A percentile compares a stretch with the other conserved stretches of the same genome.
Conservation (phyloP, 1,284 basidiomycete genomes). For the Heliocybe sulcata region DNA sequence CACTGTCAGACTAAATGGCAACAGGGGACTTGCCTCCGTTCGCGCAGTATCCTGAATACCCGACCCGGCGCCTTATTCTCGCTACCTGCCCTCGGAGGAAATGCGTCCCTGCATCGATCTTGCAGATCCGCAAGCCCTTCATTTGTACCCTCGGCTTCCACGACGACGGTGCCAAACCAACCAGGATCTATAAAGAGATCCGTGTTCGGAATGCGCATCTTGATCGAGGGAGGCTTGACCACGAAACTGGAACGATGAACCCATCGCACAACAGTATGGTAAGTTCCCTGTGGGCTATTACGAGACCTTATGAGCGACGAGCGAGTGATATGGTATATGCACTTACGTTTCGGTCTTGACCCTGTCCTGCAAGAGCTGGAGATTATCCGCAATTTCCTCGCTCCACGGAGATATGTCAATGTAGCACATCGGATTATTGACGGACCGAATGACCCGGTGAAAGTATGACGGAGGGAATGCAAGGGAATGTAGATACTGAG, state of each 20-base stretch:
- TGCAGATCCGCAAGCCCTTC: slow-evolving; percentile 75
- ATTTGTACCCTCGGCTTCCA: slow-evolving; percentile 79
- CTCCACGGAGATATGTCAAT: slow-evolving; percentile 72
- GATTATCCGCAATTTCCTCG: slow-evolving; percentile 60
- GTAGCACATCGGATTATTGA: slow-evolving; percentile 64
- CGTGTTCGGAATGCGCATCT: slow-evolving; percentile 14
- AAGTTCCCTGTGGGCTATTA: slow-evolving; percentile 68
- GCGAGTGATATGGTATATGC: neutral
- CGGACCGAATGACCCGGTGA: slow-evolving; percentile 69
- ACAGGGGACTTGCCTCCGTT: slow-evolving; percentile 69
- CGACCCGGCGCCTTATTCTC: slow-evolving; percentile 41
- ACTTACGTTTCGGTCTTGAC: slow-evolving; percentile 75
- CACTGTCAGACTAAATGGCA: neutral
- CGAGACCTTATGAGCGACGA: slow-evolving; percentile 1
- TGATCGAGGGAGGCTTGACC: slow-evolving; percentile 34
- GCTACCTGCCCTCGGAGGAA: slow-evolving; percentile 48
- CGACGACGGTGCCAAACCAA: slow-evolving; percentile 73
- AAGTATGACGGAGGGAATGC: slow-evolving; percentile 80
- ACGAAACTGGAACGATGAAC: slow-evolving; percentile 70
- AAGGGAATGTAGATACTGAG: slow-evolving; percentile 66
- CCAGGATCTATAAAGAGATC: slow-evolving; percentile 60
- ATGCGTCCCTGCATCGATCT: slow-evolving; percentile 58
- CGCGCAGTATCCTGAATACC: slow-evolving; percentile 67
- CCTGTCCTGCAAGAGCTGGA: slow-evolving; percentile 71
- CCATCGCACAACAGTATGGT: slow-evolving; percentile 78